Evolutionary conservation across 164 flowering plant genomes (phyloP), one percentile per base, ranked within the genome.

Genomic region (Brasenia schreberi): DNA sequence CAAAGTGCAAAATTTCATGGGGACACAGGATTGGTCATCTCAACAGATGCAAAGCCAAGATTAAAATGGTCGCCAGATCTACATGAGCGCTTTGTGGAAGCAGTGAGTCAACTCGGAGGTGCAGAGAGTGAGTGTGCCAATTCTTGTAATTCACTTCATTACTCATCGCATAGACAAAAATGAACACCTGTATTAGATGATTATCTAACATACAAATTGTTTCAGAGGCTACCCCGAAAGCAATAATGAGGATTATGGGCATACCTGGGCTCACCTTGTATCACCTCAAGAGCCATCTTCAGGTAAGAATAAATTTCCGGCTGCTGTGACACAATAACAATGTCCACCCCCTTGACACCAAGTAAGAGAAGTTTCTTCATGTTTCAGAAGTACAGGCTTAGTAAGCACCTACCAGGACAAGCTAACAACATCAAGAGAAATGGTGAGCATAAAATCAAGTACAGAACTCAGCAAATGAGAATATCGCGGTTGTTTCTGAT

Each of bases 21-120:
- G 68, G 96, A 89, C 72, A 79, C 92, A 62, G 93, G 95, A 67
- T 86, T 92, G 64, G 96, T 90, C 69, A 93, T 92, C n/a, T 92
- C 98, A 64, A 92, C 96, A 17, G 98, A 92, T 81, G 96, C 96
- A 10, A 92, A 92, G 80, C 98, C 98, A 18, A 81, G 98, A 75
- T 72, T 92, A 23, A 92, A 92, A 81, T 92, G 98, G 98, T 90
- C 96, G 0, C 84, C 89, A 17, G 98, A 92, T 72, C 92, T 92
- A 43, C 98, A 92, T 63, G 96, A 88, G 70, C 79, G 96, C 43
- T 92, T 92, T 69, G 71, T 86, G 56, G 96, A 92, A 65, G 96
- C 98, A 19, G 98, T 90, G 42, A 81, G 82, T 73, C 96, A 88
- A 79, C 91, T 92, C 18, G 98, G 96, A 61, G 98, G 98, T 75